A percentile compares a stretch with the other conserved stretches of the same genome.
Evolutionary conservation across 441 rosid species (phyloP).

Genomic region (Corymbia citriodora): DNA sequence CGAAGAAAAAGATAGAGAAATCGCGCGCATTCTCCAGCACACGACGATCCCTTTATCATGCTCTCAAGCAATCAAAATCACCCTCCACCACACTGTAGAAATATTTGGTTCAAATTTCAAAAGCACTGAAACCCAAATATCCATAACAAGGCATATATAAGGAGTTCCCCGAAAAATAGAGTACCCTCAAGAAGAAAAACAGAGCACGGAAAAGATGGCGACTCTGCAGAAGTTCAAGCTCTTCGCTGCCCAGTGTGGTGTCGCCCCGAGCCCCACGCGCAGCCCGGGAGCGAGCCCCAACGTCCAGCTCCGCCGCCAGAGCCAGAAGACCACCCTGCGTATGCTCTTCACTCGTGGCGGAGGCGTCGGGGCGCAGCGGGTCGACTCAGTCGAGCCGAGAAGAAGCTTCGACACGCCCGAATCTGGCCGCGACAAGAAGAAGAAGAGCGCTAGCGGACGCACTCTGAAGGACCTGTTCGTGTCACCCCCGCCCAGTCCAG

Average conservation of each 20-base stretch:
- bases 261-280: constrained; percentile 59
- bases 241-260: constrained; percentile 73
- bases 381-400: constrained; percentile 4
- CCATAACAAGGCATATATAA: neutral
- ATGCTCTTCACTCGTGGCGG: constrained; percentile 61
- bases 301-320: constrained; percentile 52
- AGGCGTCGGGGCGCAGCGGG: constrained; percentile 25
- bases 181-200: neutral
- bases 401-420: neutral
- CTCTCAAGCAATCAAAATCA: constrained; percentile 22
- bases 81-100: neutral
- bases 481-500: constrained; percentile 29
- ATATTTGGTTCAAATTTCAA: neutral
- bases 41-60: constrained; percentile 35
- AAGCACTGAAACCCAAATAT: constrained; percentile 1
- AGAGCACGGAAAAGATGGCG: constrained; percentile 30
- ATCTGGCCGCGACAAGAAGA: constrained; percentile 8
- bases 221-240: constrained; percentile 72
- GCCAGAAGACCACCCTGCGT: constrained; percentile 55
- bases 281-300: constrained; percentile 69
- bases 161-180: neutral
- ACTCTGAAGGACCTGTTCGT: constrained; percentile 60
- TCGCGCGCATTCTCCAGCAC: neutral
- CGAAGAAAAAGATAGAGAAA: neutral
- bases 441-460: constrained; percentile 23